Evolutionary conservation across 495 filamentous ascomycete species (phyloP).

Genomic region (Penicillium alfredii): DNA sequence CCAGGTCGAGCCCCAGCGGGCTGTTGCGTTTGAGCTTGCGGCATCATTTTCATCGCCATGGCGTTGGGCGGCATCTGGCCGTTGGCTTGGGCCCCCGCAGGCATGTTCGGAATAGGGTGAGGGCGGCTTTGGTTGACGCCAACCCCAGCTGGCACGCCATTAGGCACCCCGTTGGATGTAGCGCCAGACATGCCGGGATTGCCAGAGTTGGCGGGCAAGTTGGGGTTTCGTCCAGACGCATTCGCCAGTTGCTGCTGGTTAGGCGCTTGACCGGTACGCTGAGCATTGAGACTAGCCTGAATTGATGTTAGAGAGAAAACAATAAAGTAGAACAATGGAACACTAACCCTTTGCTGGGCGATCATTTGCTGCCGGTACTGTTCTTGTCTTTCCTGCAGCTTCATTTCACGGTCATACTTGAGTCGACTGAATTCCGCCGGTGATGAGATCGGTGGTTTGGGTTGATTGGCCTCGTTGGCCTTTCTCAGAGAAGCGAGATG

Average conservation of each 20-base stretch:
- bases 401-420: slow-evolving; percentile 77
- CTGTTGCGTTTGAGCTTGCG: slow-evolving; percentile 65
- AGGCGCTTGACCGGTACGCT: slow-evolving; percentile 39
- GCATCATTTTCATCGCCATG: slow-evolving; percentile 62
- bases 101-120: slow-evolving; percentile 37
- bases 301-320: slow-evolving; percentile 10
- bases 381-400: slow-evolving; percentile 66
- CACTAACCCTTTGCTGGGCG: slow-evolving; percentile 53
- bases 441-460: slow-evolving; percentile 55
- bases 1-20: slow-evolving; percentile 53
- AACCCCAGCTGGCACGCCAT: slow-evolving; percentile 33
- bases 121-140: slow-evolving; percentile 34
- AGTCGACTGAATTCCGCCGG: slow-evolving; percentile 85
- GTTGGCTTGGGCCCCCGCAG: slow-evolving; percentile 31
- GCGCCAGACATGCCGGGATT: slow-evolving; percentile 26
- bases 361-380: slow-evolving; percentile 60
- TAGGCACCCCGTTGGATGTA: slow-evolving; percentile 32
- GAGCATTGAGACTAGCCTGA: slow-evolving; percentile 36
- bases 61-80: slow-evolving; percentile 47
- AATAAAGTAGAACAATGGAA: not conserved
- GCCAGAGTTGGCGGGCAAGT: slow-evolving; percentile 34
- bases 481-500: slow-evolving; percentile 65
- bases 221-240: slow-evolving; percentile 32
- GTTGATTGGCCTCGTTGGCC: slow-evolving; percentile 60
- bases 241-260: slow-evolving; percentile 41